Evolutionary conservation across 805 yeast species (phyloP).

Genomic region (Blastobotrys parvus): DNA sequence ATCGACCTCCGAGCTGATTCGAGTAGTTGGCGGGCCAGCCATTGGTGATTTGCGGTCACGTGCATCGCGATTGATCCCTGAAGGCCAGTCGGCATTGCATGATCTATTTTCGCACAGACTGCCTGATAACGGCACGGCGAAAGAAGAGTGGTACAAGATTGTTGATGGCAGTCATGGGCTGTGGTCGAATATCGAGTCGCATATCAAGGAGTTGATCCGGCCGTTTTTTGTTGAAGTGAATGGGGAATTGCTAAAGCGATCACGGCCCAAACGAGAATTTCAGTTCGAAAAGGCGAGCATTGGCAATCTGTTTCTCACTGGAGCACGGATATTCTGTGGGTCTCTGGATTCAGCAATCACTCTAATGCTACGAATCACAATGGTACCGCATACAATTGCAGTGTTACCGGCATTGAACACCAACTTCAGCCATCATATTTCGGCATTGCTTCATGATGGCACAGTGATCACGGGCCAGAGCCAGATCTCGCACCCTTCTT

Average conservation of each 20-base stretch:
- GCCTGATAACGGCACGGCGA: slow-evolving; percentile 41
- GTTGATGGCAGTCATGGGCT: slow-evolving; percentile 70
- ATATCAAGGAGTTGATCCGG: slow-evolving; percentile 60
- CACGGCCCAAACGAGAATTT: slow-evolving; percentile 53
- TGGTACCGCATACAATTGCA: slow-evolving; percentile 42
- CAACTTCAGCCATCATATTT: slow-evolving; percentile 76
- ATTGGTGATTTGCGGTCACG: slow-evolving; percentile 88
- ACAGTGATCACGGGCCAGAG: slow-evolving; percentile 79
- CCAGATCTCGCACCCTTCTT: slow-evolving; percentile 78
- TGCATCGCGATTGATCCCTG: slow-evolving; percentile 57
- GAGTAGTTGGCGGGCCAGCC: slow-evolving; percentile 91
- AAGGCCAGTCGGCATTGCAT: slow-evolving; percentile 29
- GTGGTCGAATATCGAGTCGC: slow-evolving; percentile 55
- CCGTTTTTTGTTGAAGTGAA: slow-evolving; percentile 74
- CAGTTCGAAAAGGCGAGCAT: slow-evolving; percentile 70
- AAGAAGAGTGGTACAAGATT: slow-evolving; percentile 62
- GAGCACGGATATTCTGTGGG: slow-evolving; percentile 73
- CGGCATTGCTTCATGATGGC: slow-evolving; percentile 66
- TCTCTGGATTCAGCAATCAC: slow-evolving; percentile 80
- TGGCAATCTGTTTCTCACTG: slow-evolving; percentile 79
- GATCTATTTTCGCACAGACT: slow-evolving; percentile 42
- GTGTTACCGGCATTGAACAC: slow-evolving; percentile 81
- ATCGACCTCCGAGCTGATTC: slow-evolving; percentile 77
- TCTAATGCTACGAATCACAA: slow-evolving; percentile 55
- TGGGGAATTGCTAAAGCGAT: slow-evolving; percentile 62